phyloP scores from a whole-genome alignment of 345 rosid species.

The Capsella bursapastoris region DNA sequence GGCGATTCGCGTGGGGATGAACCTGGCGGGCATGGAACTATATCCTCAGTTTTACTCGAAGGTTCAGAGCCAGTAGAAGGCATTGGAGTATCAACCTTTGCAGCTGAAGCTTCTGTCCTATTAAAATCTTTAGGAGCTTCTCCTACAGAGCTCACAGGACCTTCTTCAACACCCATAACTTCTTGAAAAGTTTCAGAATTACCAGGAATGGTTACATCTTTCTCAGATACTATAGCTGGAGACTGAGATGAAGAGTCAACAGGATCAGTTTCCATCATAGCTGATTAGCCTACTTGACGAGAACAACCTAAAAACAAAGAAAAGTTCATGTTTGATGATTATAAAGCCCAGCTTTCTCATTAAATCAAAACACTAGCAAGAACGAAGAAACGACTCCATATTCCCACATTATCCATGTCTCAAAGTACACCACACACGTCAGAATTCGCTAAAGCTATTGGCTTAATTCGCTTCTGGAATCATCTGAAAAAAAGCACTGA shows the following conservation, averaged over 20 bases:
- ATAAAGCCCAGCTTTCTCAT: not conserved
- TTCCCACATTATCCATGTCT: conserved; percentile 3
- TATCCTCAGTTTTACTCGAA: conserved; percentile 28
- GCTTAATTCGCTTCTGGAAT: not conserved
- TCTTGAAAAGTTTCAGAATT: conserved; percentile 24
- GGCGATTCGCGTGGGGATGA: conserved; percentile 45
- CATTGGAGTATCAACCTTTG: conserved; percentile 27
- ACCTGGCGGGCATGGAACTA: conserved; percentile 46
- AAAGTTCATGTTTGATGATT: not conserved
- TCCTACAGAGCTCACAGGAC: conserved; percentile 19
- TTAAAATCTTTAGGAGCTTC: conserved; percentile 27
- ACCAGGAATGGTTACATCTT: conserved; percentile 5
- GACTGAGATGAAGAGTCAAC: conserved; percentile 48
- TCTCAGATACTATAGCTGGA: conserved; percentile 36
- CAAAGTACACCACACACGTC: not conserved
- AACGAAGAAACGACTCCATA: conserved; percentile 3
- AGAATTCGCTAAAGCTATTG: not conserved
- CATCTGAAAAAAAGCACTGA: not conserved
- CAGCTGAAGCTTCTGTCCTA: conserved; percentile 24
- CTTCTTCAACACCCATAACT: not conserved
- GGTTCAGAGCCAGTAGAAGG: conserved; percentile 34
- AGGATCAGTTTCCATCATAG: conserved; percentile 56
- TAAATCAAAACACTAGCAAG: not conserved
- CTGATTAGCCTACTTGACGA: conserved; percentile 2
- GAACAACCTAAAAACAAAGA: conserved; percentile 24